Evolutionary conservation across 805 yeast species (phyloP), one percentile per base, ranked within the genome.

Genomic region (Candida takata): DNA sequence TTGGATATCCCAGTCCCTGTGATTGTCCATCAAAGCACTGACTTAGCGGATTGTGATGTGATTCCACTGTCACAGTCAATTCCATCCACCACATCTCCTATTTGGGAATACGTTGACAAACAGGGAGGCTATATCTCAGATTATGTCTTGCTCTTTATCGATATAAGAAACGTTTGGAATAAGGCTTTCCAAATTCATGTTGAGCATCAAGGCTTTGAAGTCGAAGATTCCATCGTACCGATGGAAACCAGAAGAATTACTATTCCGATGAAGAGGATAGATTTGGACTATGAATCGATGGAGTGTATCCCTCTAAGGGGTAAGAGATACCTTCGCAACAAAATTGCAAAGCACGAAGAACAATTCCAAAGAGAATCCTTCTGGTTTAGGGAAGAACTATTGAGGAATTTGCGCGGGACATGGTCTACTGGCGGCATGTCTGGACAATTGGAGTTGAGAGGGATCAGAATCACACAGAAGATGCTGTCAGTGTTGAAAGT

Each of bases 121-220:
- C 9, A 34, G 3, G 38, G 33, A 8, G 17, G 17, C 12, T 24
- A 7, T 8, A 15, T 35, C 1, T 60, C 72, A 3, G 77, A 75
- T 33, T 84, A 70, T 54, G 78, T 81, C 43, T 58, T 82, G 31
- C 60, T 83, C 36, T 67, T 85, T 1, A 50, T 90, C 11, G 97
- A 92, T 54, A 58, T 92, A 38, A 70, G 86, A 44, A 90, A 92
- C 54, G 69, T 83, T 3, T 88, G 95, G 92, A 67, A 72, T 6
- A 79, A 78, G 33, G 69, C 70, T 20, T 57, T 74, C 40, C 46
- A 52, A 8, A 51, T 67, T 4, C 46, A 57, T 3, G 40, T 72
- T 9, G 44, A 46, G 2, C 65, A 62, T 40, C 57, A 57, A 13
- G 57, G 60, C 5, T 49, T 39, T 26, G 13, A 35, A 6, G 24